phyloP scores from a whole-genome alignment of 2,329 filamentous ascomycete species.

The Cercospora canescens region DNA sequence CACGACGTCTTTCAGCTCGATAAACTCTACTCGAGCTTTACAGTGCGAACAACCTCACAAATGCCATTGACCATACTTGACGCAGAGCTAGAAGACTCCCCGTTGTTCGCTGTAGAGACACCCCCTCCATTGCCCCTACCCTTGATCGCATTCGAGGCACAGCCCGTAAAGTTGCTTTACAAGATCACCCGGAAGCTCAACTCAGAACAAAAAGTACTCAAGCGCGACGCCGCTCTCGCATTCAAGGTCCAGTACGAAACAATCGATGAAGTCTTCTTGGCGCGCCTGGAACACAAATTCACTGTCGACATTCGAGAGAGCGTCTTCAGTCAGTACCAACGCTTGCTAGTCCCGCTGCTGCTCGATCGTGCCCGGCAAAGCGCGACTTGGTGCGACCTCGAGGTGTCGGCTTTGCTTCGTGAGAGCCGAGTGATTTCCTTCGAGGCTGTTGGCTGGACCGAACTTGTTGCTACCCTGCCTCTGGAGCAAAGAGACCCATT shows the following conservation, averaged over 20 bases:
- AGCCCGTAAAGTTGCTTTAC: conserved; percentile 79
- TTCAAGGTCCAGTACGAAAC: conserved; percentile 75
- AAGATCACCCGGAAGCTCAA: conserved; percentile 64
- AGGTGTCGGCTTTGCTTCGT: conserved; percentile 55
- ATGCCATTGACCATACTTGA: conserved; percentile 73
- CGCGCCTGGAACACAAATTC: conserved; percentile 50
- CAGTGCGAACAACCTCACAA: conserved; percentile 75
- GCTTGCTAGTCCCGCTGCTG: conserved; percentile 55
- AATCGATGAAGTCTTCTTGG: conserved; percentile 69
- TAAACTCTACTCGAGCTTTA: conserved; percentile 84
- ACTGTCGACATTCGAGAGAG: conserved; percentile 48
- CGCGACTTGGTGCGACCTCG: conserved; percentile 51
- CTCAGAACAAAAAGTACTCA: conserved; percentile 26
- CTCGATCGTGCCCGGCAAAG: conserved; percentile 47
- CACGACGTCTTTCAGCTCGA: conserved; percentile 91
- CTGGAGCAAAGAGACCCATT: conserved; percentile 45
- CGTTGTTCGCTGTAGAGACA: conserved; percentile 66
- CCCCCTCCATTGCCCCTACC: conserved; percentile 43
- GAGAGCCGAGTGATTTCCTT: conserved; percentile 55
- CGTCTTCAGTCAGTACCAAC: conserved; percentile 47
- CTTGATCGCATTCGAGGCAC: conserved; percentile 72
- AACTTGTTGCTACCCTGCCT: conserved; percentile 54
- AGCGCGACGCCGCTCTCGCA: conserved; percentile 52
- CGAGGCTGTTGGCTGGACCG: conserved; percentile 55
- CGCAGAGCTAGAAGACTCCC: conserved; percentile 69